Conservation (phyloP, 1,284 basidiomycete genomes). For the Malassezia obtusa region DNA sequence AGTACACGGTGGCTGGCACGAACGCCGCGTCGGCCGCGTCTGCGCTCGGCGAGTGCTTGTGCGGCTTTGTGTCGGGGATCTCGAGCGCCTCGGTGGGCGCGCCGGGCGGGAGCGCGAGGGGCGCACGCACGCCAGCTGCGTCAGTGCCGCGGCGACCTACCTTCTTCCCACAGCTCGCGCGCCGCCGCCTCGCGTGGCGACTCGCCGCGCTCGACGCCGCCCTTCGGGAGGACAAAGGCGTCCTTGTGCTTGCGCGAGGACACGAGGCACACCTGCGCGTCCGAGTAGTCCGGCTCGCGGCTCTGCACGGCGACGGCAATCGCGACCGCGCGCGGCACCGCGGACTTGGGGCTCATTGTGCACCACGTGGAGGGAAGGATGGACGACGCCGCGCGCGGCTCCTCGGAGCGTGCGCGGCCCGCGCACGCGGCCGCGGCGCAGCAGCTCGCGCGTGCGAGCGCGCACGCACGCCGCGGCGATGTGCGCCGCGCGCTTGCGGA, state of each 20-base stretch:
- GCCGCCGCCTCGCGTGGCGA: constrained; percentile 24
- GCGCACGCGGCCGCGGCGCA: neutral
- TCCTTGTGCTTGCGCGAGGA: constrained; percentile 35
- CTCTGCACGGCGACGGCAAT: constrained; percentile 9
- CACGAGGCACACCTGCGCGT: constrained; percentile 25
- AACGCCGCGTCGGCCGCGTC: constrained; percentile 17
- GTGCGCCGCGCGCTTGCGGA: constrained; percentile 1
- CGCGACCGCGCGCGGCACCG: constrained; percentile 8
- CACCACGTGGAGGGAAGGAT: neutral
- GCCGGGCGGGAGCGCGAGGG: neutral
- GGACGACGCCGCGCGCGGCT: neutral
- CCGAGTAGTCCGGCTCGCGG: neutral
- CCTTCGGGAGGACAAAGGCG: constrained; percentile 38
- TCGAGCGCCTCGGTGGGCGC: neutral
- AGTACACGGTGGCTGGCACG: constrained; percentile 29
- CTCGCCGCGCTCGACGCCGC: constrained; percentile 38
- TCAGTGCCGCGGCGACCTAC: constrained; percentile 4
- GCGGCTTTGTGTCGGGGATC: constrained; percentile 32
- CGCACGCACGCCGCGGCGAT: neutral
- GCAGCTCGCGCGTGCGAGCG: neutral
- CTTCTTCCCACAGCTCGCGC: constrained; percentile 42
- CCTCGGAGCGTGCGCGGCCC: neutral
- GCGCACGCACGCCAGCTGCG: constrained; percentile 7
- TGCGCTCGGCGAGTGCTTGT: constrained; percentile 22
- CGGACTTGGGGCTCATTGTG: neutral